Percentiles rank a stretch among this genome's conserved stretches.
Conservation (phyloP, 352 stramenopile genomes). For the Phytophthora pistaciae region DNA sequence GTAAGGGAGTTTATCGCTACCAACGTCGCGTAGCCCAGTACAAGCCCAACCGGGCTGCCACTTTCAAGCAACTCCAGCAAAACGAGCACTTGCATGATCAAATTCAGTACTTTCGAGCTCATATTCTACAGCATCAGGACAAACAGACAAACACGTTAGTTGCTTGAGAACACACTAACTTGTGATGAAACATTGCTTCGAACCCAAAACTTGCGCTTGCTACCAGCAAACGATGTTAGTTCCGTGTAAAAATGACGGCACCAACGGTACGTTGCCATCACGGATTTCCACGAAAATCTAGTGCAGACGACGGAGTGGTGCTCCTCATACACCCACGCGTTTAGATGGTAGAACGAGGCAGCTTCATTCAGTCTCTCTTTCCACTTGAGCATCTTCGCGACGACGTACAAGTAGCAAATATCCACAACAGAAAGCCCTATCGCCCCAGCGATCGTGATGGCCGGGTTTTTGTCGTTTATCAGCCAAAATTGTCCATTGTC, state of each 20-base stretch:
- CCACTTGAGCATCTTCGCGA: slow-evolving; percentile 6
- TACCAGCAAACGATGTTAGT: slow-evolving; percentile 5
- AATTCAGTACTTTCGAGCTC: slow-evolving; percentile 9
- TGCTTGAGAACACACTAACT: not conserved
- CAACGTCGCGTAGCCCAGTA: slow-evolving; percentile 7
- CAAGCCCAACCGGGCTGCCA: slow-evolving; percentile 3
- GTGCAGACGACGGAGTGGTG: too few species aligned
- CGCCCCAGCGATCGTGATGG: not conserved
- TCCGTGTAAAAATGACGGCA: slow-evolving; percentile 9
- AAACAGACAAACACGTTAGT: not conserved
- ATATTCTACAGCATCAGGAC: slow-evolving; percentile 1
- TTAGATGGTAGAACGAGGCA: not conserved
- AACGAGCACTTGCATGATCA: slow-evolving; percentile 16
- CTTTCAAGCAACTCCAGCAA: slow-evolving; percentile 13
- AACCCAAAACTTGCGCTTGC: slow-evolving; percentile 12
- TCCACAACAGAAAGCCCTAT: not conserved
- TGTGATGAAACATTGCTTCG: not conserved
- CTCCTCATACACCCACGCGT: not conserved
- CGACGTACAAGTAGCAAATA: slow-evolving; percentile 8
- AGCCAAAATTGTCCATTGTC: slow-evolving; percentile 26
- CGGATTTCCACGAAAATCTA: too few species aligned
- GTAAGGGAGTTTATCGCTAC: slow-evolving; percentile 17
- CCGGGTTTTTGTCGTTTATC: slow-evolving; percentile 6
- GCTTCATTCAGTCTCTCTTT: not conserved
- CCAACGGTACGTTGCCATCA: not conserved